phyloP scores from a whole-genome alignment of 2,329 filamentous ascomycete species.

The Fusarium begoniae region DNA sequence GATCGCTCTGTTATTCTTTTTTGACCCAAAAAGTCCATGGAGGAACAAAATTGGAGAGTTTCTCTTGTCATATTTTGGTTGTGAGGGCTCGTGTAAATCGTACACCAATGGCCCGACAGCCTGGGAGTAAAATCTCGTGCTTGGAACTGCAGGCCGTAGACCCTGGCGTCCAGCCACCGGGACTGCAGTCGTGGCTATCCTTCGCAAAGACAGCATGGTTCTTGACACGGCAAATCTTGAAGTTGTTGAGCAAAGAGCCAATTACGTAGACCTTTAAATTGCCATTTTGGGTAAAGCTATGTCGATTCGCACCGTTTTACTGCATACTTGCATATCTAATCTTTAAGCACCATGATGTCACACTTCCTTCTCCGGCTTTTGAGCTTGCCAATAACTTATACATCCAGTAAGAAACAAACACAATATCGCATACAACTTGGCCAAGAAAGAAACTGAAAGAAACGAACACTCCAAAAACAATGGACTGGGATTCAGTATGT shows the following conservation, averaged over 20 bases:
- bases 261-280: conserved; percentile 35
- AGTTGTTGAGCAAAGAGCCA: conserved; percentile 22
- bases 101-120: conserved; percentile 61
- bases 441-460: not conserved
- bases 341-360: conserved; percentile 28
- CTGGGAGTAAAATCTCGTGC: conserved; percentile 34
- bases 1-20: conserved; percentile 92
- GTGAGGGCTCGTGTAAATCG: conserved; percentile 71
- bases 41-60: conserved; percentile 81
- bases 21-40: conserved; percentile 93
- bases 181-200: conserved; percentile 9
- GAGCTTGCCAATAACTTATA: not conserved
- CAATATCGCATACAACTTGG: not conserved
- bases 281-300: conserved; percentile 28
- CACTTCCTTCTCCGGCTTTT: conserved; percentile 16
- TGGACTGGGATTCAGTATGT: not conserved
- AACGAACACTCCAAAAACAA: not conserved
- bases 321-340: conserved; percentile 39
- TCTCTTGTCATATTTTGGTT: conserved; percentile 50
- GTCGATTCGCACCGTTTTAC: conserved; percentile 23
- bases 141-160: not conserved
- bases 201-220: conserved; percentile 32
- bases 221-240: conserved; percentile 1
- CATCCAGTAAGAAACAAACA: not conserved
- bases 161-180: conserved; percentile 2